phyloP scores from a whole-genome alignment of 2,329 filamentous ascomycete genomes.

The Fusarium subglutinans region DNA sequence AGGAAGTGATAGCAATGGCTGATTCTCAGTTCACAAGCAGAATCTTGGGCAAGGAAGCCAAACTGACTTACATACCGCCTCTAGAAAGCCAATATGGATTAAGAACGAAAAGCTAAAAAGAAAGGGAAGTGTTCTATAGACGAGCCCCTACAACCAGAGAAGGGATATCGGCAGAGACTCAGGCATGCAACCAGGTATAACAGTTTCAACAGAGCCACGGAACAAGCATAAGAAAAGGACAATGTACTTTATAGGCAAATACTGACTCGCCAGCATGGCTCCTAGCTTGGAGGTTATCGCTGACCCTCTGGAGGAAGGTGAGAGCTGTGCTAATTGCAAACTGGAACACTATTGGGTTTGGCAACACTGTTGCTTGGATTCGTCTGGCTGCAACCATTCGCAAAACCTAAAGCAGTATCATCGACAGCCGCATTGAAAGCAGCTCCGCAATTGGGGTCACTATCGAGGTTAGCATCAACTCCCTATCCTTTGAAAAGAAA shows the following conservation, averaged over 20 bases:
- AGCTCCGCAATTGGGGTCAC: conserved; percentile 58
- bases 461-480: conserved; percentile 28
- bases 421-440: conserved; percentile 56
- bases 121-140: not conserved
- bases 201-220: accelerated
- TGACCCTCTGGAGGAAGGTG: accelerated
- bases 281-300: accelerated
- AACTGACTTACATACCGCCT: too few species aligned
- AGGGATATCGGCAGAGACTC: not conserved
- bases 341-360: conserved; percentile 41
- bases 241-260: too few species aligned
- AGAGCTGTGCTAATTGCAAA: conserved; percentile 27
- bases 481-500: accelerated
- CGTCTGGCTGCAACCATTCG: conserved; percentile 47
- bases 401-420: conserved; percentile 51
- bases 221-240: not conserved
- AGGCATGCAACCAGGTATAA: not conserved
- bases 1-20: not conserved
- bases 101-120: not conserved
- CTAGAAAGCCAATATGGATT: too few species aligned
- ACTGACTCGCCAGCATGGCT: not conserved
- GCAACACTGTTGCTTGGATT: conserved; percentile 45
- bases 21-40: not conserved
- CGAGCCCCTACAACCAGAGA: not conserved
- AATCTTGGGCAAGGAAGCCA: not conserved